A percentile compares a stretch with the other conserved stretches of the same genome.
phyloP scores from a whole-genome alignment of 495 filamentous ascomycete species.

The Pyronema omphalodes region DNA sequence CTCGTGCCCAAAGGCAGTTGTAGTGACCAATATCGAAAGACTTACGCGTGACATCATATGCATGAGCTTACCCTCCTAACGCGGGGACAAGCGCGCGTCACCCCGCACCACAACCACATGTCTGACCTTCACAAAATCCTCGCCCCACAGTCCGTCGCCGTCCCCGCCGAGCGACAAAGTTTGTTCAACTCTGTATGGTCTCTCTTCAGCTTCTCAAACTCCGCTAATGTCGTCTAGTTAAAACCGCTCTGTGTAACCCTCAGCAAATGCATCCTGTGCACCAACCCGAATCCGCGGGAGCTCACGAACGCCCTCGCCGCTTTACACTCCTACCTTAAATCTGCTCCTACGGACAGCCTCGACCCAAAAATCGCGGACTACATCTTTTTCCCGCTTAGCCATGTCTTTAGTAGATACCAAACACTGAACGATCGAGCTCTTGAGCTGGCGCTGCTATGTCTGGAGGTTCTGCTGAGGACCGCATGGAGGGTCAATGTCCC shows the following conservation, averaged over 20 bases:
- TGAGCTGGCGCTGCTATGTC: conserved; percentile 55
- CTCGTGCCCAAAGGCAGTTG: too few species aligned
- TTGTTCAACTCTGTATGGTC: too few species aligned
- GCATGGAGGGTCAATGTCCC: conserved; percentile 58
- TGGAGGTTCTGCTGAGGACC: conserved; percentile 49
- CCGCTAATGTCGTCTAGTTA: not conserved
- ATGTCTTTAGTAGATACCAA: conserved; percentile 63
- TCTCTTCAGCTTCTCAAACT: too few species aligned
- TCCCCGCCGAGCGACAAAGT: too few species aligned
- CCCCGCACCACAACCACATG: too few species aligned
- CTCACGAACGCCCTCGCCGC: conserved; percentile 2
- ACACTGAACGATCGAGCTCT: conserved; percentile 50
- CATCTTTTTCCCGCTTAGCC: conserved; percentile 78
- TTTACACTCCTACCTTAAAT: not conserved
- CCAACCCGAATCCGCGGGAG: conserved; percentile 1
- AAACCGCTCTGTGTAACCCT: conserved; percentile 4
- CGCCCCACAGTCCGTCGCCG: too few species aligned
- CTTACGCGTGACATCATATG: too few species aligned
- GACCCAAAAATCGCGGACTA: conserved; percentile 54
- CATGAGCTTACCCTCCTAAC: too few species aligned
- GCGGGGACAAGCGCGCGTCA: too few species aligned
- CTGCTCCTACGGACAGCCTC: not conserved
- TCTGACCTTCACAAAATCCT: too few species aligned
- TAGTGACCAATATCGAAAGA: too few species aligned
- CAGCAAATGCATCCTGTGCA: not conserved